These are phyloP conservation scores for Botryobasidium botryosum DNA, from an alignment of 768 basidiomycete genomes.

Conservation along the genomic window DNA sequence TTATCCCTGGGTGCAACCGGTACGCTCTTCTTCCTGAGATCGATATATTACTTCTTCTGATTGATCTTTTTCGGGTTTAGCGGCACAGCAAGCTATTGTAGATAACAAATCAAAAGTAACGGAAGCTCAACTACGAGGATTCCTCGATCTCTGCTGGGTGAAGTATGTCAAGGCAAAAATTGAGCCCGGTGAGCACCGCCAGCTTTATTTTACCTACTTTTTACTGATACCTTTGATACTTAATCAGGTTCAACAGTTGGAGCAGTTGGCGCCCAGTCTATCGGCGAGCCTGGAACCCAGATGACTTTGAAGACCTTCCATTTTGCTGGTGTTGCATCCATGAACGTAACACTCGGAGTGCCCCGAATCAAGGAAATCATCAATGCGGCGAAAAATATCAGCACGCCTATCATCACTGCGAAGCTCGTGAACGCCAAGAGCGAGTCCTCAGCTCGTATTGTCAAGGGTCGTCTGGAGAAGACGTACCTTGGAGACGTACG, in stretches of 20 bases:
- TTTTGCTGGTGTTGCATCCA: conserved; percentile 98
- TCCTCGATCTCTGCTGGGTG: conserved; percentile 76
- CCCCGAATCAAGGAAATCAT: conserved; percentile 99
- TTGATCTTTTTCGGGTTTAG: conserved; percentile 8
- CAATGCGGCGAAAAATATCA: conserved; percentile 94
- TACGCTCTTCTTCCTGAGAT: conserved; percentile 20
- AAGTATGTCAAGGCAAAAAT: conserved; percentile 93
- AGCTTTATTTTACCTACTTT: not conserved
- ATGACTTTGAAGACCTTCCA: conserved; percentile 99
- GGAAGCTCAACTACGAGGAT: conserved; percentile 52
- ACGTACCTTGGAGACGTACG: conserved; percentile 84
- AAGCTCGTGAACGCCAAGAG: conserved; percentile 71
- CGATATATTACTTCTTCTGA: not conserved
- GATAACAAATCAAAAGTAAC: conserved; percentile 87
- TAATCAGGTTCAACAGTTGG: conserved; percentile 83
- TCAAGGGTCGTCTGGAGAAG: conserved; percentile 91
- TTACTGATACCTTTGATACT: not conserved
- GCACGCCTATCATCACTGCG: conserved; percentile 96
- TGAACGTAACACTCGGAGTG: conserved; percentile 99
- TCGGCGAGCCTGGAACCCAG: conserved; percentile 97
- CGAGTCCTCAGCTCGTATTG: conserved; percentile 92
- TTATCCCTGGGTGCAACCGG: conserved; percentile 58
- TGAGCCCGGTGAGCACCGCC: conserved; percentile 52
- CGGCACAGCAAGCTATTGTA: conserved; percentile 50
- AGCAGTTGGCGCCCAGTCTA: conserved; percentile 96